phyloP scores from a whole-genome alignment of 2,329 filamentous ascomycete species.

The Aureobasidium leucospermi region DNA sequence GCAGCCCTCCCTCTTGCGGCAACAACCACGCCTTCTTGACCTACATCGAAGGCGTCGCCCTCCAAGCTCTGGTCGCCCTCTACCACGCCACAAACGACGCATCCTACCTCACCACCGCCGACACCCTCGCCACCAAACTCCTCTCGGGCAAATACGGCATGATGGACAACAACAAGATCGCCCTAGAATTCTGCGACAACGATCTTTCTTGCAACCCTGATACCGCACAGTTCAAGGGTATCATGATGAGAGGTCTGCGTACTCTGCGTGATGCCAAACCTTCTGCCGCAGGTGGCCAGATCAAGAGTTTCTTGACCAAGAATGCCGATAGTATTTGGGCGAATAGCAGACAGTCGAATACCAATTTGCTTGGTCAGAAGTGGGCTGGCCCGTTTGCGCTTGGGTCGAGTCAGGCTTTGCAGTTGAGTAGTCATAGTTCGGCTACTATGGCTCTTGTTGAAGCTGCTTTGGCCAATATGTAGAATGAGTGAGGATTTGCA shows the following conservation, averaged over 20 bases:
- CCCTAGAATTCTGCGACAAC: slow-evolving; percentile 32
- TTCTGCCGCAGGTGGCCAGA: slow-evolving; percentile 39
- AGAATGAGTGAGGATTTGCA: neutral
- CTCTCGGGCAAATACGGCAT: slow-evolving; percentile 4
- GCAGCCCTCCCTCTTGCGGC: slow-evolving; percentile 38
- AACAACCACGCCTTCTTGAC: slow-evolving; percentile 41
- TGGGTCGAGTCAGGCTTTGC: slow-evolving; percentile 23
- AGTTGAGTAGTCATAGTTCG: slow-evolving; percentile 21
- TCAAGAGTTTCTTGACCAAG: slow-evolving; percentile 42
- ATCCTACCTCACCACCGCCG: slow-evolving; percentile 30
- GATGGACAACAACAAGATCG: slow-evolving; percentile 26
- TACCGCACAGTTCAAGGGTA: slow-evolving; percentile 60
- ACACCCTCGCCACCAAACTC: slow-evolving; percentile 28
- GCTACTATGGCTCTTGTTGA: slow-evolving; percentile 21
- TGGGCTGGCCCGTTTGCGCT: slow-evolving; percentile 54
- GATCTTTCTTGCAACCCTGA: slow-evolving; percentile 12
- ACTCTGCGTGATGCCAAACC: slow-evolving; percentile 49
- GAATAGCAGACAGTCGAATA: slow-evolving; percentile 42
- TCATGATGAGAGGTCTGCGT: slow-evolving; percentile 59
- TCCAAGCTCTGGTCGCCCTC: slow-evolving; percentile 51
- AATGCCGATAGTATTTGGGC: slow-evolving; percentile 63
- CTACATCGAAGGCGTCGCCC: slow-evolving; percentile 57
- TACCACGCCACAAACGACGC: slow-evolving; percentile 29
- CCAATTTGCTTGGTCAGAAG: slow-evolving; percentile 49
- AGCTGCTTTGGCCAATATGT: slow-evolving; percentile 24